Evolutionary conservation across 768 basidiomycete species (phyloP), one percentile per base, ranked within the genome.

Genomic region (Mycena galopus): DNA sequence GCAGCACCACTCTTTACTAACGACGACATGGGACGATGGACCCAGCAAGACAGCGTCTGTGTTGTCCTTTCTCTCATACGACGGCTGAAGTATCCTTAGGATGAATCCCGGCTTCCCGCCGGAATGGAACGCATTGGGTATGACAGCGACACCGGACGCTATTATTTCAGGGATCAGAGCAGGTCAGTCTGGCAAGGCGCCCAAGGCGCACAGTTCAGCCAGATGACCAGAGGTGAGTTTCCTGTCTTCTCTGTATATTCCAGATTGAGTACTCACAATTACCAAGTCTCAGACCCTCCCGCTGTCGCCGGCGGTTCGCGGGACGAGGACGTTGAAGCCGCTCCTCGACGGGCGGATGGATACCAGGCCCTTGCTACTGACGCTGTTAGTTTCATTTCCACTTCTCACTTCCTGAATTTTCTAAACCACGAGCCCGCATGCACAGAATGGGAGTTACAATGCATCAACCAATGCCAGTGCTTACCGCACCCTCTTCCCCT

Each of bases 51-150:
- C 59, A 85, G 86, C 75, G 86, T 86, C 39, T 4, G 82, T 67
- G 42, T 27, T 56, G 29, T 32, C 14, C 65, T 16, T 58, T 23
- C 35, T 56, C 19, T 30, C n/a, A 27, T 35, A 27, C 60, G 7
- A 7, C 55, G 16, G 65, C 47, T 35, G 53, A 69, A 42, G 27
- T 79, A 56, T 53, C 58, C 19, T 0, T 61, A 89, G 88, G 88
- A 90, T 75, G 85, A 84, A 60, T 82, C 86, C 78, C 85, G 88
- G 39, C 81, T 90, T 9, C 88, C 89, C 16, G 86, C 86, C 69
- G 89, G 89, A 62, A 87, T 90, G 88, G 83, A 89, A 72, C 89
- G 94, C 37, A 88, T 93, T 67, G 94, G 93, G 14, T 95, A 94
- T 77, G 94, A 95, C 81, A 83, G 91, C 4, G 94, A 95, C 82